Conservation (phyloP, 1,139 yeast species). For the Ashbya aceris region DNA sequence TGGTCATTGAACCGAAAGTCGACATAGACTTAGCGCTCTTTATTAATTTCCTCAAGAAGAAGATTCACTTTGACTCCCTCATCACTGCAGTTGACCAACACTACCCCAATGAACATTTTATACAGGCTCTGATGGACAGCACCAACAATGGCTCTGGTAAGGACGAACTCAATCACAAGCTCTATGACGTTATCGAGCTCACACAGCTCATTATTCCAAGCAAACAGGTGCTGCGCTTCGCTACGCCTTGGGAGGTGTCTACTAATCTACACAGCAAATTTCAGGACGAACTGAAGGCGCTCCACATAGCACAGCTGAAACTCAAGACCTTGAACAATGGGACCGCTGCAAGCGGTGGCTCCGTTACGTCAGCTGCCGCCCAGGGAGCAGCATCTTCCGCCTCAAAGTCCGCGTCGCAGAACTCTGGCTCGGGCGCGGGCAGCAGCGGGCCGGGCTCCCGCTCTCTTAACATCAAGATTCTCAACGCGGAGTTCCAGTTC, state of each 20-base stretch:
- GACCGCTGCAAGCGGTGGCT: constrained; percentile 2
- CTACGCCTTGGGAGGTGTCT: constrained; percentile 31
- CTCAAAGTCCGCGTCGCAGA: background rate
- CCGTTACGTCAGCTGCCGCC: background rate
- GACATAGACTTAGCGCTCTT: constrained; percentile 70
- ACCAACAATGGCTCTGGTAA: constrained; percentile 17
- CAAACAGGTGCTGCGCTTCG: constrained; percentile 61
- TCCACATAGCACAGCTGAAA: constrained; percentile 33
- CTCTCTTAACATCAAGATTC: constrained; percentile 36
- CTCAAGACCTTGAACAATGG: constrained; percentile 24
- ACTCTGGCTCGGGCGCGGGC: background rate
- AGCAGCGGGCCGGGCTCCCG: constrained; percentile 3
- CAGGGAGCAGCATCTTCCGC: constrained; percentile 4
- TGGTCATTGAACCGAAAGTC: constrained; percentile 58
- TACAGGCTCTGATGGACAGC: constrained; percentile 21
- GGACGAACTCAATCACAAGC: constrained; percentile 23
- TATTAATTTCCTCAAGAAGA: constrained; percentile 68
- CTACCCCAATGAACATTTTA: constrained; percentile 23
- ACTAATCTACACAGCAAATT: constrained; percentile 32
- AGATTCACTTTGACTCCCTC: constrained; percentile 33
- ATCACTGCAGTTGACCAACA: constrained; percentile 25
- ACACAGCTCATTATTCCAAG: constrained; percentile 35
- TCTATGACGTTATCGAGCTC: constrained; percentile 30
- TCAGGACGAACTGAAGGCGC: constrained; percentile 38
- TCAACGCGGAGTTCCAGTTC: constrained; percentile 88